Conservation (phyloP, 495 filamentous ascomycete species). For the Neurospora sp. region DNA sequence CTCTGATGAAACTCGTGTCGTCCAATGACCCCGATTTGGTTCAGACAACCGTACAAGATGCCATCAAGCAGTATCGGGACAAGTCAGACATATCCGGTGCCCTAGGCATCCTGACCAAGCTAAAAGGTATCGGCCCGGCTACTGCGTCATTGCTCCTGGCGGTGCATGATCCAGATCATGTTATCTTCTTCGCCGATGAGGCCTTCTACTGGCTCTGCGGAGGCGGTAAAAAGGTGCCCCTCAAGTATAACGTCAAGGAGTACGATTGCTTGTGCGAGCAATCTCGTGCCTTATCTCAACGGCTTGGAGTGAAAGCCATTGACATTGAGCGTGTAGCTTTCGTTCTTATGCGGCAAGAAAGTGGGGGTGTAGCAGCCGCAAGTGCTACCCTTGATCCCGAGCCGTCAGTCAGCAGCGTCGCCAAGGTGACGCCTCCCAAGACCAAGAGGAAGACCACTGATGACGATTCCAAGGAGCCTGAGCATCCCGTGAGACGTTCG, state of each 20-base stretch:
- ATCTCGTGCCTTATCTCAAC: constrained; percentile 32
- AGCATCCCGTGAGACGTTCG: constrained; percentile 13
- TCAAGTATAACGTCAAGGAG: constrained; percentile 58
- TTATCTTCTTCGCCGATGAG: constrained; percentile 73
- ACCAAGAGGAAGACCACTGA: constrained; percentile 25
- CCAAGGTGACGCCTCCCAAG: background rate
- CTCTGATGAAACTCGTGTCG: constrained; percentile 52
- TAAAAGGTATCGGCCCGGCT: constrained; percentile 59
- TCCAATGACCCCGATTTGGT: constrained; percentile 42
- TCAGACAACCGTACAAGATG: constrained; percentile 34
- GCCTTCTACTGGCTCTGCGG: constrained; percentile 55
- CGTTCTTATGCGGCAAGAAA: constrained; percentile 39
- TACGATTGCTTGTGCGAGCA: constrained; percentile 44
- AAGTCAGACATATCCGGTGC: constrained; percentile 37
- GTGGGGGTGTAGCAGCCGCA: background rate
- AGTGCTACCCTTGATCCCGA: background rate
- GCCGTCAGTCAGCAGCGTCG: background rate
- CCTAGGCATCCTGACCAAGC: constrained; percentile 36
- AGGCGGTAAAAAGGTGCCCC: constrained; percentile 30
- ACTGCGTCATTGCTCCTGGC: constrained; percentile 64
- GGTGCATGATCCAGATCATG: constrained; percentile 41
- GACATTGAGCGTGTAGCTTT: constrained; percentile 63
- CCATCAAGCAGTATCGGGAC: constrained; percentile 36
- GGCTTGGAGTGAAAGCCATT: constrained; percentile 43
- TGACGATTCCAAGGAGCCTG: constrained; percentile 9